Base-by-base conservation (phyloP, 2,329 filamentous ascomycete genomes). In the Pyrenochaeta sp. region DNA sequence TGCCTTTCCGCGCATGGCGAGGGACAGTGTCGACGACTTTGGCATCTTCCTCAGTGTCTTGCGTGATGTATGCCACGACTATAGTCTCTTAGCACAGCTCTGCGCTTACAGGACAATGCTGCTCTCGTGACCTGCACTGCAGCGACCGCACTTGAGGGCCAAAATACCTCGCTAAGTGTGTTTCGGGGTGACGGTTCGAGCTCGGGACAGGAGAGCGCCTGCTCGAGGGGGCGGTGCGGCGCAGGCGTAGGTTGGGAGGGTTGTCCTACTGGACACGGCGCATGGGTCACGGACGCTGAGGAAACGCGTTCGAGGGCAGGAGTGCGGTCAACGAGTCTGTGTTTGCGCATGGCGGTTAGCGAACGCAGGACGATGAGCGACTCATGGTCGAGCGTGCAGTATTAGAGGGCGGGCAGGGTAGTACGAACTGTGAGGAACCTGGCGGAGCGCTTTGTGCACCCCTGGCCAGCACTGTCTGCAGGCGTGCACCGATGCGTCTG, bases 41-140 rank as follows among this genome's bases (percentile, higher is more conserved):
- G 68, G 69, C 69, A 72, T 72, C 51, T 67, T 72, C 43, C 64
- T 57, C 15, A 67, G 41, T 40, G 58, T 55, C 48, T 60, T 70
- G 38, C 48, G 58, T 29, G 58, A 58, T 34, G 47, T 43, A n/a
- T 50, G 40, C 53, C 57, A 48, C 27, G 60, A 36, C 61, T 67
- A 55, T 39, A 38, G 49, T 40, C 30, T 51, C 47, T 68, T 59
- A 67, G 63, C 55, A 50, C 46, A 34, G 32, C 24, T 44, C 32
- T 31, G 38, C n/a, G n/a, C 17, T 19, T 14, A 28, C 11, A 34
- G 15, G 19, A 17, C 19, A 20, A 23, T 38, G 9, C 19, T 15
- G 31, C 17, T 13, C 11, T 27, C 10, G 8, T 34, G 31, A 14
- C 22, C n/a, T 13, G 31, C 31, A 19, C 19, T 5, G n/a, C 9